Conservation (phyloP, 495 filamentous ascomycete genomes). For the Podospora bellae-mahoneyi region DNA sequence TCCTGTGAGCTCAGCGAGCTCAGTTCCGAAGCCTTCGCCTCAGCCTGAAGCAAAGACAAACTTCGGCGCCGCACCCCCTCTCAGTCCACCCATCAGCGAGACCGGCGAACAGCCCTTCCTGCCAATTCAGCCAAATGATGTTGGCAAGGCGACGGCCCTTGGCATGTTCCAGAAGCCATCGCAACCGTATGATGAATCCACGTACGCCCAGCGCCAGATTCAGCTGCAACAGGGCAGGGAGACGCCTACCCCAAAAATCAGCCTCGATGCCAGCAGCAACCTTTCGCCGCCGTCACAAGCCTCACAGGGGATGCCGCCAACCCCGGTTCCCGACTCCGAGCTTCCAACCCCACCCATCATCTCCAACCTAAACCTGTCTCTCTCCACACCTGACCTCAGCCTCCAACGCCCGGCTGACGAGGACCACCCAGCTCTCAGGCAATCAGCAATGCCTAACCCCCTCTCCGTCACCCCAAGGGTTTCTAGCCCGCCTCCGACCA, state of each 20-base stretch:
- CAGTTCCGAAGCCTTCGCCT: slow-evolving; percentile 31
- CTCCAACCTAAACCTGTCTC: slow-evolving; percentile 4
- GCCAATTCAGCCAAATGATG: slow-evolving; percentile 70
- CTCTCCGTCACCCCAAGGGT: slow-evolving; percentile 30
- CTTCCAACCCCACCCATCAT: slow-evolving; percentile 6
- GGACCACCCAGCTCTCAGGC: slow-evolving; percentile 47
- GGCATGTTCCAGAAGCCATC: slow-evolving; percentile 78
- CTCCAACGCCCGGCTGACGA: slow-evolving; percentile 42
- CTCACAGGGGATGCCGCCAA: slow-evolving; percentile 37
- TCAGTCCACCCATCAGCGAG: slow-evolving; percentile 73
- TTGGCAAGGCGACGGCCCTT: slow-evolving; percentile 80
- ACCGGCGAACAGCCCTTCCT: slow-evolving; percentile 56
- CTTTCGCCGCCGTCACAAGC: slow-evolving; percentile 22
- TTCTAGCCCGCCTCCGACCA: slow-evolving; percentile 25
- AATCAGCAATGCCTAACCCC: slow-evolving; percentile 36
- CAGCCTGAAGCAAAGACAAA: slow-evolving; percentile 41
- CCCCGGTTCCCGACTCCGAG: slow-evolving; percentile 40
- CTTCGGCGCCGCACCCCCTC: slow-evolving; percentile 55
- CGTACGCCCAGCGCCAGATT: slow-evolving; percentile 76
- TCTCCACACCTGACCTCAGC: slow-evolving; percentile 26
- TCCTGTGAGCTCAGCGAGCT: slow-evolving; percentile 27
- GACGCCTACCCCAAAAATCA: slow-evolving; percentile 39
- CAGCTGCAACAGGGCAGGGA: slow-evolving; percentile 70
- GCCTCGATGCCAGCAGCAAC: slow-evolving; percentile 34
- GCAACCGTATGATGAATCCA: slow-evolving; percentile 74